Percentiles rank a stretch among this genome's conserved stretches.
phyloP scores from a whole-genome alignment of 2,329 filamentous ascomycete genomes.

The Orbilia oligospora region DNA sequence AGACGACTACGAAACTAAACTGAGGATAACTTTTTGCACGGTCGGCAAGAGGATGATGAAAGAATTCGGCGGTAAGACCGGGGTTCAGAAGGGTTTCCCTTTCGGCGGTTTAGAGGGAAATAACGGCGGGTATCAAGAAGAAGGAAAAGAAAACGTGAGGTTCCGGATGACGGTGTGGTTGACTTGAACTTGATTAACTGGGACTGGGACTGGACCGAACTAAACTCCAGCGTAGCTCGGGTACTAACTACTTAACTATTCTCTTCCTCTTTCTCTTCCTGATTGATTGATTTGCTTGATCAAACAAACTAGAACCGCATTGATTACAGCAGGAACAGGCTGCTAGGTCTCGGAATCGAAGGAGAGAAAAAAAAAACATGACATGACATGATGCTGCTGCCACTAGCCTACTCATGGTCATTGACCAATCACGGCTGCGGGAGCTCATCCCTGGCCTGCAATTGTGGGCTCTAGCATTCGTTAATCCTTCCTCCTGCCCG shows the following conservation, averaged over 20 bases:
- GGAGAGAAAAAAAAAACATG: constrained; percentile 43
- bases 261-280: neutral
- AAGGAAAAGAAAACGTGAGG: constrained; percentile 22
- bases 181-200: neutral
- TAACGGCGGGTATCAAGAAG: neutral
- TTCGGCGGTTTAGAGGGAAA: constrained; percentile 35
- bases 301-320: constrained; percentile 7
- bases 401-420: constrained; percentile 32
- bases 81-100: constrained; percentile 9
- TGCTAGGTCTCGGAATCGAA: constrained; percentile 31
- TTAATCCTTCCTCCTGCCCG: constrained; percentile 27
- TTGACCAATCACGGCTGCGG: constrained; percentile 54
- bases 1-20: constrained; percentile 8
- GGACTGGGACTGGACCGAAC: neutral
- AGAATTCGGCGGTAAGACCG: constrained; percentile 22
- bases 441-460: constrained; percentile 29
- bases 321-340: constrained; percentile 48
- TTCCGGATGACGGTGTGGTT: constrained; percentile 32
- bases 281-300: neutral
- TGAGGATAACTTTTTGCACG: constrained; percentile 18
- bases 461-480: constrained; percentile 35
- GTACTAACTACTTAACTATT: neutral
- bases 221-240: neutral
- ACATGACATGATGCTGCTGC: constrained; percentile 58
- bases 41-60: neutral